Base-by-base conservation (phyloP, 352 stramenopile species). In the Globisporangium nodosum region DNA sequence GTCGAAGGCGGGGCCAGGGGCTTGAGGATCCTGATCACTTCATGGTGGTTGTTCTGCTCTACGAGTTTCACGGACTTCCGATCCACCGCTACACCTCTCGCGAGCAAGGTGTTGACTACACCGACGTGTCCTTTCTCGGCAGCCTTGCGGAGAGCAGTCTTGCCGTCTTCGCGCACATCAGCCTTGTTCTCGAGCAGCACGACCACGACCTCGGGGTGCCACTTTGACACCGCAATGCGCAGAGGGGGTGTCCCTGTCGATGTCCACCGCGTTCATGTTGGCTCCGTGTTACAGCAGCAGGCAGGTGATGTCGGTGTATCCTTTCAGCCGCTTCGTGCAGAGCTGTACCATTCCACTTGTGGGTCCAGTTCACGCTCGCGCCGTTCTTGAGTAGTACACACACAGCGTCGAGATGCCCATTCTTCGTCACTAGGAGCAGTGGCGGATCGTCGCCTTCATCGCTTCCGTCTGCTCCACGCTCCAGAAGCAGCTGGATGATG, bases 161-260 rank as follows among this genome's bases (percentile, higher is more conserved):
- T 0, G 37, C 37, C 37, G 0, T 18, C 12, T 0, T 12, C 0
- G 1, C 3, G 0, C 4, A 18, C 0, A 42, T 15, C 12, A 16
- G 35, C 35, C 0, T 42, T 42, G 2, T 43, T 5, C 37, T 43
- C 37, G 13, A 43, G 37, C 37, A 43, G 13, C 37, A 43, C 3
- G 3, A 43, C 1, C 37, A 43, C 11, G 37, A 5, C 37, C 3
- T 43, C 13, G 37, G 12, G 37, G 1, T 43, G 3, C 3, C 11
- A 43, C n/a, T n/a, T n/a, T n/a, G n/a, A n/a, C n/a, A n/a, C n/a
- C n/a, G n/a, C n/a, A n/a, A n/a, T n/a, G n/a, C n/a, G n/a, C n/a
- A n/a, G n/a, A n/a, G n/a, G n/a, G n/a, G n/a, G n/a, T n/a, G n/a
- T n/a, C n/a, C n/a, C n/a, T n/a, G n/a, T n/a, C n/a, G n/a, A n/a